These are phyloP conservation scores for Sordariomycetes sp. DNA, from an alignment of 2,329 filamentous ascomycete species.

Conservation along the genomic window DNA sequence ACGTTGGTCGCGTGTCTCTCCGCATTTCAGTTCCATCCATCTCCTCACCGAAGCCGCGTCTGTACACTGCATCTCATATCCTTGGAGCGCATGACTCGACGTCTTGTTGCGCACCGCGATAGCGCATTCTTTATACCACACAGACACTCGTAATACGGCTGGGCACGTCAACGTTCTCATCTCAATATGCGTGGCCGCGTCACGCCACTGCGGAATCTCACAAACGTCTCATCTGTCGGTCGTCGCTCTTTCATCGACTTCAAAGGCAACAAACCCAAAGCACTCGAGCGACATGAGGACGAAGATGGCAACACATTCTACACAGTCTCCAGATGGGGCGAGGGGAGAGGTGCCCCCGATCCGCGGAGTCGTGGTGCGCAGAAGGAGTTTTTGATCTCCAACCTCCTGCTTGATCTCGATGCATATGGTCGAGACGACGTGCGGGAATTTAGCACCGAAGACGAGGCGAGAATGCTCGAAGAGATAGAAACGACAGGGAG, in stretches of 20 bases:
- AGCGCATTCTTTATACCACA: too few relatives aligned
- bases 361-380: not conserved
- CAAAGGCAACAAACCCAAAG: not conserved
- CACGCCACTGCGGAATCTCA: not conserved
- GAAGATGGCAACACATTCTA: conserved; percentile 4
- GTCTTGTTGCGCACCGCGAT: too few relatives aligned
- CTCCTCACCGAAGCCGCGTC: too few relatives aligned
- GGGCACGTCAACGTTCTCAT: not conserved
- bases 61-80: too few relatives aligned
- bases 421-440: conserved; percentile 33
- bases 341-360: conserved; percentile 1
- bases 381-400: conserved; percentile 23
- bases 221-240: not conserved
- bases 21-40: too few relatives aligned
- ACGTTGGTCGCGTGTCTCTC: too few relatives aligned
- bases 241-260: not conserved
- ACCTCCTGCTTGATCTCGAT: conserved; percentile 42
- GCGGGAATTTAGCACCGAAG: conserved; percentile 25
- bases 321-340: conserved; percentile 1
- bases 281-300: not conserved
- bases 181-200: too few relatives aligned
- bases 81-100: too few relatives aligned
- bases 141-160: not conserved
- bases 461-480: conserved; percentile 19
- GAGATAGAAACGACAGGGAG: conserved; percentile 1